Base-by-base conservation (phyloP, 306 rosid species). In the Nissolia schottii region DNA sequence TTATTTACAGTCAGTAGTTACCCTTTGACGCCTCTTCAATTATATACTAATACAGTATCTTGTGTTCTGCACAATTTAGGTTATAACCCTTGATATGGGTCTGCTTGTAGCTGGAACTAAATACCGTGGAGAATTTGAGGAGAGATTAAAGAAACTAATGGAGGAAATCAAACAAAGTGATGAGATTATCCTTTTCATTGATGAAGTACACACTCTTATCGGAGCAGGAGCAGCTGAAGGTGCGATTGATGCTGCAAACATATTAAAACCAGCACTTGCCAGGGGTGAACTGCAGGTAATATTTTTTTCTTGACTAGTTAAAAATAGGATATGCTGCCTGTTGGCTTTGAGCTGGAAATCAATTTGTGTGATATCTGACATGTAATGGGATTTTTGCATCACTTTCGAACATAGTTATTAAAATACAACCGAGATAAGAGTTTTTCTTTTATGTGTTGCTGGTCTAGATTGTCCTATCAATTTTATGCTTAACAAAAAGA, bases 211-310 rank as follows among this genome's bases (percentile, higher is more conserved):
- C 87, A 93, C 97, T 31, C 81, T 93, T 27, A 90, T 93, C 76
- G 98, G 97, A 79, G 98, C 98, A 29, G 98, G 98, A 64, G 97
- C 98, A 53, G 97, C 98, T 12, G 97, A 90, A 84, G 98, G 98
- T 63, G 98, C 98, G 51, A 90, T 93, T 78, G 98, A 93, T 74
- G 98, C 97, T 1, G 97, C 97, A 75, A 90, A 93, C 82, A 91
- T 93, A 73, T 82, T 93, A 71, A 93, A 93, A 75, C 98, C 97
- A 14, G 97, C 98, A 45, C 97, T 93, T 75, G 97, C 97, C 15
- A 85, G 98, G 80, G 98, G 98, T 75, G 98, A 88, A 90, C 85
- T 93, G 65, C 97, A 93, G 98, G 98, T 93, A 82, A 67, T 60
- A 16, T 53, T 75, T 75, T 18, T 10, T 25, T 16, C 19, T 6